phyloP scores from a whole-genome alignment of 208 protist genomes.

The Tritrichomonas foetus region DNA sequence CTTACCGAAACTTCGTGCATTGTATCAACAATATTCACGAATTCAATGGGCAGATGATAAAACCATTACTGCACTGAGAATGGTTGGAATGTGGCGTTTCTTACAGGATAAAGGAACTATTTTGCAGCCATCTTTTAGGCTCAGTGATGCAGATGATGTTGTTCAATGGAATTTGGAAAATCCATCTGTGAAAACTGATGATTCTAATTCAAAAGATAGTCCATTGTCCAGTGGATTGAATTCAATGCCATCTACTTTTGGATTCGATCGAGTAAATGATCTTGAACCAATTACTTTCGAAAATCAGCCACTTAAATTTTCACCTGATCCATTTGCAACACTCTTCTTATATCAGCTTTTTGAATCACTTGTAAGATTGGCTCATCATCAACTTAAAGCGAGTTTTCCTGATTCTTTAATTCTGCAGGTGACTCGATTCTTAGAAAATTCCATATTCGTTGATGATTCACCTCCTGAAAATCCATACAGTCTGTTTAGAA shows the following conservation, averaged over 20 bases:
- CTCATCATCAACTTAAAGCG: neutral
- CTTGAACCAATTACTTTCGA: neutral
- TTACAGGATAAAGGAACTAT: constrained; percentile 37
- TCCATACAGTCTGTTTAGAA: neutral
- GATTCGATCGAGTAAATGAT: neutral
- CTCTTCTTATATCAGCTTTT: constrained; percentile 10
- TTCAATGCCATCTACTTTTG: neutral
- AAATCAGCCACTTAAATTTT: neutral
- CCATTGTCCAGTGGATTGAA: neutral
- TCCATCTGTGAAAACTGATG: neutral
- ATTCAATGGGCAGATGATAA: constrained; percentile 37
- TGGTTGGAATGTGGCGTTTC: constrained; percentile 33
- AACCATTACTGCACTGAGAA: neutral
- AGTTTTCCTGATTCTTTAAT: constrained; percentile 1
- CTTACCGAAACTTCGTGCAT: constrained; percentile 29
- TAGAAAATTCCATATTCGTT: constrained; percentile 24
- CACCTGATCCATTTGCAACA: constrained; percentile 37
- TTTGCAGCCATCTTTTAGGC: neutral
- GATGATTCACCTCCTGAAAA: constrained; percentile 26
- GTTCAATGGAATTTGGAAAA: constrained; percentile 26
- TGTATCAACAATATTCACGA: neutral
- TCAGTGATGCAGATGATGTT: constrained; percentile 2
- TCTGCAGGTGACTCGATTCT: constrained; percentile 12
- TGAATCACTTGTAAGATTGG: neutral
- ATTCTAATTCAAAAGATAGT: no score